Evolutionary conservation across 2,329 filamentous ascomycete genomes (phyloP).

Genomic region (Dothideomycetes sp.): DNA sequence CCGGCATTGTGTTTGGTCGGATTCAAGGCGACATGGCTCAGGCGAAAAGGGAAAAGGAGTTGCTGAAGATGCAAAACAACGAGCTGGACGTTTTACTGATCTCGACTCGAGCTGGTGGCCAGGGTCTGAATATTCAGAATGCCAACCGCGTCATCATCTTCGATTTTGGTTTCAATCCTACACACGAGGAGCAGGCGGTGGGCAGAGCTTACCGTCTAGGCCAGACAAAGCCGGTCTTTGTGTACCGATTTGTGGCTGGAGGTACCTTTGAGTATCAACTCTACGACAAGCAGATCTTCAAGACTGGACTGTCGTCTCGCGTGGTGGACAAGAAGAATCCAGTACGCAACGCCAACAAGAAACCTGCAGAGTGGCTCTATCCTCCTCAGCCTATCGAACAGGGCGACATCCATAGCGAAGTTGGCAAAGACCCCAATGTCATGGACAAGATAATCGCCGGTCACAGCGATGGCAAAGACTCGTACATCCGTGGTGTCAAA

Average conservation of each 20-base stretch:
- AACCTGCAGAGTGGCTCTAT: constrained; percentile 46
- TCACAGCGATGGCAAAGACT: constrained; percentile 32
- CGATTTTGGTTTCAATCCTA: constrained; percentile 73
- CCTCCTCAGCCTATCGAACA: constrained; percentile 45
- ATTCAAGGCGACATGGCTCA: constrained; percentile 60
- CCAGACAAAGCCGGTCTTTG: constrained; percentile 69
- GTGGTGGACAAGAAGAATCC: constrained; percentile 80
- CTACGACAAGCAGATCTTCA: constrained; percentile 69
- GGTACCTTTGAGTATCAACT: constrained; percentile 72
- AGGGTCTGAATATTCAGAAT: constrained; percentile 73
- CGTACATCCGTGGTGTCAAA: constrained; percentile 40
- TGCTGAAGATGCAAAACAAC: constrained; percentile 61
- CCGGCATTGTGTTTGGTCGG: constrained; percentile 41
- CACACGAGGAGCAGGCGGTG: constrained; percentile 76
- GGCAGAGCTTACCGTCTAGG: constrained; percentile 80
- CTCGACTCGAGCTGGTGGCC: constrained; percentile 71
- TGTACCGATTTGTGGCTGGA: constrained; percentile 71
- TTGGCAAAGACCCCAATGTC: constrained; percentile 51
- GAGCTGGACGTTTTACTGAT: constrained; percentile 58
- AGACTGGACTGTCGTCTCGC: constrained; percentile 66
- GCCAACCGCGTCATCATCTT: constrained; percentile 83
- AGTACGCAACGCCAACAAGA: constrained; percentile 53
- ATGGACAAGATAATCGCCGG: constrained; percentile 53
- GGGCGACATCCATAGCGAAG: constrained; percentile 38
- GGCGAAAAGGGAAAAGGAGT: constrained; percentile 48